Percentiles rank a stretch among this genome's conserved stretches.
Evolutionary conservation across 345 rosid genomes (phyloP).

Genomic region (Populus pruinosa): DNA sequence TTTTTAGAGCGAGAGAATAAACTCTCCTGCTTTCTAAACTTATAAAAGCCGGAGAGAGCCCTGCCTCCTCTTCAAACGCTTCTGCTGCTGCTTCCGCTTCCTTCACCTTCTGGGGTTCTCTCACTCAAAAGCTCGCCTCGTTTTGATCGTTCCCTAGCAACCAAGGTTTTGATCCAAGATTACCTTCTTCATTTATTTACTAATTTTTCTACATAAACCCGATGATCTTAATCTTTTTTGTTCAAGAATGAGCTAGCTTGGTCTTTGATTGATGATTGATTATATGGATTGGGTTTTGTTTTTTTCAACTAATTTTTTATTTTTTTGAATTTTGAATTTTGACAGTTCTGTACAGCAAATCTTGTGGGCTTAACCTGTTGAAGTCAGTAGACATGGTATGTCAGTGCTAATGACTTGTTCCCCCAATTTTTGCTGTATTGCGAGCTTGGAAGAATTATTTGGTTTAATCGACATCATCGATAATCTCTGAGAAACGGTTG

Average conservation of each 20-base stretch:
- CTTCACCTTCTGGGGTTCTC: neutral
- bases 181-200: neutral
- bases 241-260: neutral
- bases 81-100: neutral
- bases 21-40: neutral
- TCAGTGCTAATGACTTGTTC: neutral
- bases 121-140: neutral
- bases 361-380: neutral
- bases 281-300: slow-evolving; percentile 8
- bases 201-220: neutral
- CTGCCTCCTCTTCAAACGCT: neutral
- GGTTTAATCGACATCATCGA: neutral
- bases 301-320: neutral
- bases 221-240: neutral
- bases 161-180: neutral
- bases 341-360: neutral
- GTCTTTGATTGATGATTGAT: neutral
- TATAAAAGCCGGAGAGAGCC: neutral
- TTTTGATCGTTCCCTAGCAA: neutral
- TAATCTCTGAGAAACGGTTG: neutral
- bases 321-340: neutral
- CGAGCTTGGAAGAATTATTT: neutral
- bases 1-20: neutral
- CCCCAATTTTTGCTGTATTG: neutral
- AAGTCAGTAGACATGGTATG: slow-evolving; percentile 11